A percentile compares a stretch with the other conserved stretches of the same genome.
Conservation (phyloP, 75 land plant species). For the Selaginella moellendorffii region DNA sequence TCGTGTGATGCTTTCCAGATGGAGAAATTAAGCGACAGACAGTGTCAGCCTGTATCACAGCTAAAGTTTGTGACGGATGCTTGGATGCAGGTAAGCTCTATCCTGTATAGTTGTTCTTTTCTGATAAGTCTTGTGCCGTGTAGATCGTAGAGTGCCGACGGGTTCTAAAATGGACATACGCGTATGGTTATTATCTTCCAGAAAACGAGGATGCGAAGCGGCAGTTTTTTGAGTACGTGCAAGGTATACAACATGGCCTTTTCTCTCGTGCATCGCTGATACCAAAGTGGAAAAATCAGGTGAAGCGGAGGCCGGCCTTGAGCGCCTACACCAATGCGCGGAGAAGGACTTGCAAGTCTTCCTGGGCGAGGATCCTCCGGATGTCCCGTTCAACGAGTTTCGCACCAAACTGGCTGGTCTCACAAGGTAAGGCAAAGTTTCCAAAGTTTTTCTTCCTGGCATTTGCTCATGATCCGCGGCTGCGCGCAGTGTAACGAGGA, state of each 20-base stretch:
- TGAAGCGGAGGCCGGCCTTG: constrained; percentile 29
- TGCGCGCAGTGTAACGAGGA: not conserved
- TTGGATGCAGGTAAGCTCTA: constrained; percentile 19
- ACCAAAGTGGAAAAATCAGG: constrained; percentile 8
- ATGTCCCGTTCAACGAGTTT: constrained; percentile 18
- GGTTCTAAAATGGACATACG: constrained; percentile 89
- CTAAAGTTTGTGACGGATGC: constrained; percentile 20
- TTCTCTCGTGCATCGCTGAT: not conserved
- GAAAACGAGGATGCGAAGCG: constrained; percentile 59
- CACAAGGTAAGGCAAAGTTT: constrained; percentile 10
- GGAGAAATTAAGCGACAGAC: constrained; percentile 14
- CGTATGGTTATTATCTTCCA: constrained; percentile 89
- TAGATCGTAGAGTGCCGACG: constrained; percentile 44
- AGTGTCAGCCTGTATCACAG: constrained; percentile 3
- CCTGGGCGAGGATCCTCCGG: constrained; percentile 12
- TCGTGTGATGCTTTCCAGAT: constrained; percentile 8
- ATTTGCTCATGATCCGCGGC: not conserved
- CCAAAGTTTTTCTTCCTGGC: not conserved
- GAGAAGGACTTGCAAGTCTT: constrained; percentile 26
- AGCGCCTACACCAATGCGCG: constrained; percentile 32
- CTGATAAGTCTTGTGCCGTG: not conserved
- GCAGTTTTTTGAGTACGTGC: constrained; percentile 80
- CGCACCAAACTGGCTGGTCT: constrained; percentile 26
- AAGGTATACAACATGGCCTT: constrained; percentile 32
- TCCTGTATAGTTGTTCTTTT: not conserved